phyloP scores from a whole-genome alignment of 108 stramenopile genomes.

The Fragilaria crotonensis region DNA sequence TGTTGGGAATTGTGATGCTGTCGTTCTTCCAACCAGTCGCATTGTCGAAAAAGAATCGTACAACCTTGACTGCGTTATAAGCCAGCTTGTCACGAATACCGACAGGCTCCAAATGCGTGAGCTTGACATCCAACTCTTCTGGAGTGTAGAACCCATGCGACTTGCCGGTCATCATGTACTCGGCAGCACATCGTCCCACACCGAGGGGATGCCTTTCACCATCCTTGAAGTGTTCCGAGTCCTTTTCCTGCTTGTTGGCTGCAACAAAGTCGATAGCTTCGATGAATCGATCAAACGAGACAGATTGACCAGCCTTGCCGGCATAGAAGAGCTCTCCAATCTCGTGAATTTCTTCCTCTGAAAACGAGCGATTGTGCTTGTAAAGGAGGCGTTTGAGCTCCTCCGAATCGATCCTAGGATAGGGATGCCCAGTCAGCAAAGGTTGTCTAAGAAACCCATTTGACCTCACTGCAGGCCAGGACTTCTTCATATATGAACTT shows the following conservation, averaged over 20 bases:
- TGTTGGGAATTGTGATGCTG: slow-evolving; percentile 30
- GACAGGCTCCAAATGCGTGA: slow-evolving; percentile 26
- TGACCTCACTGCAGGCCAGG: too few relatives aligned
- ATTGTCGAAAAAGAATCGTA: slow-evolving; percentile 28
- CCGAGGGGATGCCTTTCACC: not conserved
- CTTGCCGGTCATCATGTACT: slow-evolving; percentile 1
- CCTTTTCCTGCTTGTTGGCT: not conserved
- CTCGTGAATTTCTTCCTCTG: not conserved
- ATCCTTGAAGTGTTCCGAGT: not conserved
- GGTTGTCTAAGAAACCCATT: not conserved
- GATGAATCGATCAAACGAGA: not conserved
- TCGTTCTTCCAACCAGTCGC: slow-evolving; percentile 34
- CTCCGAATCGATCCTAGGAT: not conserved
- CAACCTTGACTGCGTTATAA: slow-evolving; percentile 20
- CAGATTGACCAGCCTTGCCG: not conserved
- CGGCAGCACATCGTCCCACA: not conserved
- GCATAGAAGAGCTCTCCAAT: not conserved
- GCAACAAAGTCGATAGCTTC: not conserved
- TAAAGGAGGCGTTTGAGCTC: not conserved
- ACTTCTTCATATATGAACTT: too few relatives aligned
- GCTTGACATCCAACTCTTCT: slow-evolving; percentile 33
- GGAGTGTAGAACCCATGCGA: slow-evolving; percentile 25
- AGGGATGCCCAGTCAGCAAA: too few relatives aligned
- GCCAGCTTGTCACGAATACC: slow-evolving; percentile 24
- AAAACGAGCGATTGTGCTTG: not conserved